Base-by-base conservation (phyloP, 2,329 filamentous ascomycete species). In the Penicillium sp. region DNA sequence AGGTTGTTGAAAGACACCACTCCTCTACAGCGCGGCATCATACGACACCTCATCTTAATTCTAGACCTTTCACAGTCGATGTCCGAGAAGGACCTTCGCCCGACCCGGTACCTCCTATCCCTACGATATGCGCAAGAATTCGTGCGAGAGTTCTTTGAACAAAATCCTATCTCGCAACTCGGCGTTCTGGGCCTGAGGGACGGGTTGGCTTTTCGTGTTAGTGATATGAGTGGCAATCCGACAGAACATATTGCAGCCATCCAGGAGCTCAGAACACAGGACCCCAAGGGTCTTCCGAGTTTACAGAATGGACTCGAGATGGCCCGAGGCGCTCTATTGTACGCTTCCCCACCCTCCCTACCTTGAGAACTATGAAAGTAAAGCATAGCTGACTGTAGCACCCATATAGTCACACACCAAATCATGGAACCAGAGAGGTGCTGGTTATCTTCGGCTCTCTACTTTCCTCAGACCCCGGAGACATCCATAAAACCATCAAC, bases 101-200 rank as follows among this genome's bases (percentile, higher is more conserved):
- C 94, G 5, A 96, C 87, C 39, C 85, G 93, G 56, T 92, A 93
- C 74, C 83, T 92, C 33, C 83, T 97, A 28, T 89, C 87, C 48
- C 82, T 97, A 67, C 87, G 87, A 60, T 95, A 92, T 74, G 89
- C 92, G 14, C 85, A 88, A 60, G 88, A 92, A 53, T 99, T 97
- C 73, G 89, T 97, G 45, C 84, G 87, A 55, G 93, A 97, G 72
- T 99, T 91, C 76, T 99, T 97, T 70, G 94, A 97, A 75, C 94
- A 99, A 75, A 99, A 99, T 67, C 94, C 94, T 10, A 97, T 99
- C 62, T 96, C 92, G 9, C 94, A 99, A 75, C 84, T 99, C 52
- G 92, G 90, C 21, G 88, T 99, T 26, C 80, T 99, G 34, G 93
- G 90, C 47, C 96, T 97, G 90, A 86, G 90, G 58, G 94, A 97